These are phyloP conservation scores for Thalia dealbata DNA, from an alignment of 176 grass and related monocot genomes.

Conservation along the genomic window DNA sequence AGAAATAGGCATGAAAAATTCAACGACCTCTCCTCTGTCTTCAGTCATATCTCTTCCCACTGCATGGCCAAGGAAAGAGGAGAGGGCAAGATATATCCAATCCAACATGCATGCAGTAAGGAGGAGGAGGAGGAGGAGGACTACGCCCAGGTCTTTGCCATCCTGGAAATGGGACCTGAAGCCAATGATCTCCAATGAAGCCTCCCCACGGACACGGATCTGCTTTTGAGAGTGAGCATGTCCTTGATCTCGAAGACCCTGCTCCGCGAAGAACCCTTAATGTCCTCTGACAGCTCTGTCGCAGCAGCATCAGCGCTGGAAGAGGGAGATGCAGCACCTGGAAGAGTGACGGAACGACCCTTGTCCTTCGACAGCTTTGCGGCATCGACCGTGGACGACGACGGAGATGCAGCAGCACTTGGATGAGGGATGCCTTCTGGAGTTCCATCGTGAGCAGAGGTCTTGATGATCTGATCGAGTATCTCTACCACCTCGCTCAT, in stretches of 20 bases:
- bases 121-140: neutral
- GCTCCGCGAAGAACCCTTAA: neutral
- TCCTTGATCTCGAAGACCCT: slow-evolving; percentile 17
- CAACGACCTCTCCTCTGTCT: neutral
- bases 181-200: slow-evolving; percentile 6
- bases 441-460: neutral
- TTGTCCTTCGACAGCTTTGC: neutral
- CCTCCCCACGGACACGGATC: neutral
- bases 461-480: slow-evolving; percentile 17
- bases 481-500: slow-evolving; percentile 18
- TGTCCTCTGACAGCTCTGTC: too few relatives aligned
- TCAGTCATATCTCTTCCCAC: neutral
- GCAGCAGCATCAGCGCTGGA: too few relatives aligned
- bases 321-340: too few relatives aligned
- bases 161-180: neutral
- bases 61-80: neutral
- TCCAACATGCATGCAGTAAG: neutral
- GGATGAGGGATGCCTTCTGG: neutral
- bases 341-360: too few relatives aligned
- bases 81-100: neutral
- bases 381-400: neutral
- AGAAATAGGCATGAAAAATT: too few relatives aligned
- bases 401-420: neutral
- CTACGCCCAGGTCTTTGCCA: neutral
- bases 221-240: neutral